Evolutionary conservation across 139 green algal species (phyloP), one percentile per base, ranked within the genome.

Genomic region (Asterochloris erici): DNA sequence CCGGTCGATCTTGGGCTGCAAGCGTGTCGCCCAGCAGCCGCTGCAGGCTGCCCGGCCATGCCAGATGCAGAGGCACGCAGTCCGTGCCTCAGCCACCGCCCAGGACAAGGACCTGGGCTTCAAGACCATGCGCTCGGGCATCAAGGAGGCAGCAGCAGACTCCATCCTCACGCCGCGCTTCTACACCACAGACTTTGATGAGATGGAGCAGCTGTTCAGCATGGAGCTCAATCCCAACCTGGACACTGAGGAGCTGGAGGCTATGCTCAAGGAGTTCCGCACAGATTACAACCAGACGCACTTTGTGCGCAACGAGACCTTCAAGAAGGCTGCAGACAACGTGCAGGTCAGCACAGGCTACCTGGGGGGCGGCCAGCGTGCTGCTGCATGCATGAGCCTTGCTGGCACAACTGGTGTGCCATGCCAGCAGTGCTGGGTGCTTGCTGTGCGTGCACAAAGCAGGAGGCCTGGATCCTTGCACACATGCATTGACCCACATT

Each of bases 181-280:
- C 90, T 99, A 99, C 92, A 99, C 96, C 83, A 98, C 96, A 28
- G 95, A 98, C 86, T 99, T 99, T 84, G 97, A 99, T 82, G 95
- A 98, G 91, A 98, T 99, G 97, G 97, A 99, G 88, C 88, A 95
- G 80, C 84, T 99, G 69, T 99, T 99, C 92, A 93, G 86, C 79
- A 84, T 93, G 78, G 88, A 99, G 87, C 93, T 94, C 64, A 99
- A 99, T 91, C 94, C 94, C 71, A 95, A 98, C 89, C 87, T 99
- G 73, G 80, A 95, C 79, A 96, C 98, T 91, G 89, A 84, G 1
- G 95, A 98, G 91, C 86, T 98, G 15, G 91, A 96, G 17, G 91
- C 95, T 2, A 91, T 92, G 71, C 89, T 97, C n/a, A 86, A 92
- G 14, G 97, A 99, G 90, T 99, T 99, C 91, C 91, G 92, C 47